phyloP scores from a whole-genome alignment of 2,329 filamentous ascomycete species.

The Colletotrichum sublineola region DNA sequence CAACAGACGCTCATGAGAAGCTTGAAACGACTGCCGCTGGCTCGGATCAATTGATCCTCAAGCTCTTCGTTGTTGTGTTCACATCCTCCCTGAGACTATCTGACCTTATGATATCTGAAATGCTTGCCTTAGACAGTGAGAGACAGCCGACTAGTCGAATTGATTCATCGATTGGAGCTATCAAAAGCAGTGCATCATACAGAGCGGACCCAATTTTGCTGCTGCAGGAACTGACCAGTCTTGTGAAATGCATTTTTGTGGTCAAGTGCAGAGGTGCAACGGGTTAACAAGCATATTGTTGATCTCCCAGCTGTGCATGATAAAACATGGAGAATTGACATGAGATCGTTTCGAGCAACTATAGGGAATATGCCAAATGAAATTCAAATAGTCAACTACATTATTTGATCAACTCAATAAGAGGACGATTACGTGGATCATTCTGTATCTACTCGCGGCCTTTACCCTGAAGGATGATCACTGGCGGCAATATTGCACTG shows the following conservation, averaged over 20 bases:
- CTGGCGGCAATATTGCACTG: constrained; percentile 52
- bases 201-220: background rate
- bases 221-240: no score
- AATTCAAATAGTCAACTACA: background rate
- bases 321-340: background rate
- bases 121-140: background rate
- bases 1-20: background rate
- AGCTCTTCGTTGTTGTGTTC: background rate
- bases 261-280: background rate
- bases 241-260: background rate
- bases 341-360: background rate
- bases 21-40: background rate
- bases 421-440: background rate
- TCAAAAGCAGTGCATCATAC: background rate
- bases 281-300: background rate
- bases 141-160: background rate
- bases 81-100: background rate
- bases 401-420: background rate
- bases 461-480: constrained; percentile 43
- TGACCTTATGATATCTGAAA: background rate
- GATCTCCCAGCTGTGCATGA: background rate
- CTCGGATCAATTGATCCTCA: no score
- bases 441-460: background rate
- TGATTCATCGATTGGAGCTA: background rate
- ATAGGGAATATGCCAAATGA: background rate